Evolutionary conservation across 371 early-diverging fungal genomes (phyloP).

Genomic region (Basidiobolus heterosporus): DNA sequence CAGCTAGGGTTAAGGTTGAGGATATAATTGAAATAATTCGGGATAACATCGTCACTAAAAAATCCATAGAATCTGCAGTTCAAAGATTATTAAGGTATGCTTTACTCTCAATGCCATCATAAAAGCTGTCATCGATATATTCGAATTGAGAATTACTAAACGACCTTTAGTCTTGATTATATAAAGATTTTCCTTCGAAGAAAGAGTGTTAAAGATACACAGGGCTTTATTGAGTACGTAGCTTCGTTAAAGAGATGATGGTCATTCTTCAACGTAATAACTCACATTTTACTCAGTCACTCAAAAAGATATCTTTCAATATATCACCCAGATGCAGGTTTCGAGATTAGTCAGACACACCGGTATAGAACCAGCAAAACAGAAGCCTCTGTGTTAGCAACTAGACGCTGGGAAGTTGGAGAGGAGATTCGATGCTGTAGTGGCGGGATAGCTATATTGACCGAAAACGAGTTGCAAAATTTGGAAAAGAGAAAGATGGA

Average conservation of each 20-base stretch:
- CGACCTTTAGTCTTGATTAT: slow-evolving; percentile 8
- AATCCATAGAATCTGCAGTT: neutral
- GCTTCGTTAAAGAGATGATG: too few relatives aligned
- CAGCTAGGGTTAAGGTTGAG: neutral
- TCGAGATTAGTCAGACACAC: slow-evolving; percentile 51
- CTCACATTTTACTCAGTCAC: slow-evolving; percentile 21
- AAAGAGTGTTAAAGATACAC: slow-evolving; percentile 7
- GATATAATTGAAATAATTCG: neutral
- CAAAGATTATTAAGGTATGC: neutral
- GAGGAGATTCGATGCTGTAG: slow-evolving; percentile 58
- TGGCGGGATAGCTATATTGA: slow-evolving; percentile 59
- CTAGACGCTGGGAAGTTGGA: slow-evolving; percentile 49
- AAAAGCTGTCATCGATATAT: neutral
- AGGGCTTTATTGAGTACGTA: slow-evolving; percentile 10
- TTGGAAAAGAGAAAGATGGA: slow-evolving; percentile 51
- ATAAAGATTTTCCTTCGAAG: slow-evolving; percentile 9
- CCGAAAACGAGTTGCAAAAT: slow-evolving; percentile 44
- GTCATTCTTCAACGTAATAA: neutral
- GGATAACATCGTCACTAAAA: neutral
- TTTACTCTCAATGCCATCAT: neutral
- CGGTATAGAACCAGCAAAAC: slow-evolving; percentile 56
- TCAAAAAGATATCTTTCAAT: slow-evolving; percentile 43
- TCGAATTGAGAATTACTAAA: neutral
- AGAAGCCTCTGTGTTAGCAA: slow-evolving; percentile 77
- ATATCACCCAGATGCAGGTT: slow-evolving; percentile 74